Base-by-base conservation (phyloP, 805 yeast genomes). In the Wickerhamiella hasegawae region DNA sequence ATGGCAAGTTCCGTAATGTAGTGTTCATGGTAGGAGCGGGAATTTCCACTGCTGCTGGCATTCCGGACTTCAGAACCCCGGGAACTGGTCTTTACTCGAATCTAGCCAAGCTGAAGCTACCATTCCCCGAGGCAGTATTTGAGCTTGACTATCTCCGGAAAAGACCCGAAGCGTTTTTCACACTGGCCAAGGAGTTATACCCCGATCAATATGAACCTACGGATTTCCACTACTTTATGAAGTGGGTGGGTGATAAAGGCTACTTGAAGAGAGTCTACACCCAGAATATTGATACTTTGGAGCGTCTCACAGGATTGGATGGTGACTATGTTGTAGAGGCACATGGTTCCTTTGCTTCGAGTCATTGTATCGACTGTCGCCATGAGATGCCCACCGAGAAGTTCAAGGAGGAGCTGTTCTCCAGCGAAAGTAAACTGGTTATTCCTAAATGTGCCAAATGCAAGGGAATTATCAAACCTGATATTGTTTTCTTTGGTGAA, bases 101-200 rank as follows among this genome's bases (percentile, higher is more conserved):
- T 52, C 60, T 87, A 34, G 49, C 49, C 36, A 65, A 71, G 43
- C 62, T 85, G 26, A 66, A 80, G 24, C 60, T 87, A 33, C 97
- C 97, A 4, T 84, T 71, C 52, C 90, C 96, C 1, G 98, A 87
- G 52, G 96, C 96, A 0, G 95, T 87, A 1, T 87, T 87, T 53
- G 96, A 85, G 51, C 76, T 87, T 28, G 85, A 76, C 15, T 87
- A 70, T 52, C 82, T 83, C 55, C 59, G 66, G 31, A 63, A 77
- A 37, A 68, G 69, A 35, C 97, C 97, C 0, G 65, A 70, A 40
- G 90, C 96, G 0, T 87, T 87, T 51, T 84, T 80, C 49, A 71
- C 79, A 0, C 61, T 87, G 35, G 92, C 94, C 0, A 70, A 70
- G 12, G 96, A 84, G 46, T 59, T 87, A 34, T 82, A 76, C 47